These are phyloP conservation scores for Paraphoma chrysanthemicola DNA, from an alignment of 2,329 filamentous ascomycete species.

Conservation along the genomic window DNA sequence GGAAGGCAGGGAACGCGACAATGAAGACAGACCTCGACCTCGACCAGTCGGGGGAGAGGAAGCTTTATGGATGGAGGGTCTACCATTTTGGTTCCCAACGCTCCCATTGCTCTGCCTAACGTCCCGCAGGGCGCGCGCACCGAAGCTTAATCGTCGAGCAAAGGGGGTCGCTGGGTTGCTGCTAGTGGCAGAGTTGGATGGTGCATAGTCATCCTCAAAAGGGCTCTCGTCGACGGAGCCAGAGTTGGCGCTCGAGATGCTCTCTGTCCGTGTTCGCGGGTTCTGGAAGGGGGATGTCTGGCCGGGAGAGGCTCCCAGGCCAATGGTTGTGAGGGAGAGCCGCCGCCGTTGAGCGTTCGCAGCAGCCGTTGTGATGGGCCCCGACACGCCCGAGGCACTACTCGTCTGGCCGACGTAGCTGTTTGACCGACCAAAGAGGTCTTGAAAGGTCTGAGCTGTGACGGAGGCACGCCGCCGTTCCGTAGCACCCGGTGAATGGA, in stretches of 20 bases:
- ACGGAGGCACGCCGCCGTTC: conserved; percentile 55
- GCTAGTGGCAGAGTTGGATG: conserved; percentile 59
- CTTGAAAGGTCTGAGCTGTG: conserved; percentile 57
- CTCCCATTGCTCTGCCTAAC: conserved; percentile 63
- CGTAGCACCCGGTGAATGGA: conserved; percentile 44
- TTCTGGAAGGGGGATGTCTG: conserved; percentile 51
- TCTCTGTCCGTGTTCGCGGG: conserved; percentile 53
- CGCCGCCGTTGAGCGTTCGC: conserved; percentile 58
- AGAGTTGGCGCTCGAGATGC: conserved; percentile 56
- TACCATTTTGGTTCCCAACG: conserved; percentile 68
- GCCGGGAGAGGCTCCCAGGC: conserved; percentile 53
- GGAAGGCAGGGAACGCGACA: conserved; percentile 42
- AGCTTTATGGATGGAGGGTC: conserved; percentile 60
- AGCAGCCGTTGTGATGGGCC: conserved; percentile 57
- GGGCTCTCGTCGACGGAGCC: conserved; percentile 58
- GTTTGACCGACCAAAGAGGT: conserved; percentile 53
- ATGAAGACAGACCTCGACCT: conserved; percentile 65
- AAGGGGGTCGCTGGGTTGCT: conserved; percentile 76
- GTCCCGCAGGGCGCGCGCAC: conserved; percentile 77
- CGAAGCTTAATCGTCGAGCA: conserved; percentile 86
- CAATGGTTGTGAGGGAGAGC: conserved; percentile 58
- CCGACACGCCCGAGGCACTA: conserved; percentile 43
- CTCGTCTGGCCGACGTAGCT: conserved; percentile 42
- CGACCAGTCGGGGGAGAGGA: conserved; percentile 61
- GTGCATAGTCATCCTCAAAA: conserved; percentile 63